Base-by-base conservation (phyloP, 768 basidiomycete species). In the Russula olivacea region DNA sequence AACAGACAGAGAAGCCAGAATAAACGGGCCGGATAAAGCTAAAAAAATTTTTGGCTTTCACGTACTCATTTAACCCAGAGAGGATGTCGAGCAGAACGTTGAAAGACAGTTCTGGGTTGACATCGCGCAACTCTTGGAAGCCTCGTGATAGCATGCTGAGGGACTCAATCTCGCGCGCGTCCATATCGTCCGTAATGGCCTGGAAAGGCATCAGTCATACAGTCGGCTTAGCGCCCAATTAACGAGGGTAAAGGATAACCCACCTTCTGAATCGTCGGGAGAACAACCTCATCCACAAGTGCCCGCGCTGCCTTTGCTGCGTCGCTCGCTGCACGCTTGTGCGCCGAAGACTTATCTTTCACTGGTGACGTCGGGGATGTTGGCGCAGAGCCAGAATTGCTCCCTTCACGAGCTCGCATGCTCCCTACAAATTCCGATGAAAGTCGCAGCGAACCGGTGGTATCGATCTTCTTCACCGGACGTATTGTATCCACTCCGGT, bases 391-490 rank as follows among this genome's bases (percentile, higher is more conserved):
- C 55, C 71, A 30, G 73, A 69, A 62, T 78, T 79, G 23, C 77
- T 79, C 9, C 77, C 80, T 58, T 83, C 89, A 71, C 80, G 80
- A 52, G 73, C 69, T 55, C 86, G 79, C 61, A 85, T 71, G 66
- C 80, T 90, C 11, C 92, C 93, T 32, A 93, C 85, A 70, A 83
- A 94, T 68, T 91, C 93, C 11, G 84, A 81, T 0, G 92, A 93
- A 21, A 90, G 73, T 64, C 86, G 79, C 15, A 93, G 75, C 5
- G 92, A 93, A 4, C 87, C 85, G 12, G 80, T 78, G 5, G 87
- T 81, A 72, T 97, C 93, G 34, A 96, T 86, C 70, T 91, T 92
- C 81, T 95, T 96, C 65, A 96, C 86, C 0, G 95, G 94, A 57
- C 93, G 82, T 69, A 98, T 92, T 1, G 95, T 98, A 69, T 91